Evolutionary conservation across 1,139 yeast species (phyloP), one percentile per base, ranked within the genome.

Genomic region (Spencermartinsiella ligniputridi): DNA sequence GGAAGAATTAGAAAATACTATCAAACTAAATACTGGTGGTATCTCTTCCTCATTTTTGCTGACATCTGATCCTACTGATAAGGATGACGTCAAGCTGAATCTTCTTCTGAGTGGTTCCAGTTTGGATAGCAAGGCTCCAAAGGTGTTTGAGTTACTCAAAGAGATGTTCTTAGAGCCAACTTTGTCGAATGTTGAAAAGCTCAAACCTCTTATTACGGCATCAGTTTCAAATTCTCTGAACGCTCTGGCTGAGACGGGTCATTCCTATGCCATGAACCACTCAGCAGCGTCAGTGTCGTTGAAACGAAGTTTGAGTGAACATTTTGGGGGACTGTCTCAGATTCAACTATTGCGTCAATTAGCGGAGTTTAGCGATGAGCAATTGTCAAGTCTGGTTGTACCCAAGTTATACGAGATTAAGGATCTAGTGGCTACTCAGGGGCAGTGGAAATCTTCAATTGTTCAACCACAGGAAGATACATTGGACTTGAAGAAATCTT

Each of bases 21-120:
- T 94, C 52, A 87, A 83, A 58, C 71, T 82, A 42, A 73, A 76
- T 49, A 89, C 98, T 1, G 98, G 98, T 18, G 97, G 97, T 0
- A 65, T 92, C 16, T 68, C 78, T 1, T 76, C 89, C 20, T 71
- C 76, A 20, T 70, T 81, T 15, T 71, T 75, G 50, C 77, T 80
- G 3, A 72, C 75, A 38, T 71, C 84, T 2, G 73, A 81, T 41
- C 86, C 90, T 2, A 35, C 34, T 13, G 16, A 34, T 1, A 45
- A 37, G 33, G 20, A 42, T 35, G 30, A 39, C 45, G 25, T 46
- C 53, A 39, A 45, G 54, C 63, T 88, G 42, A 75, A 75, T 41
- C 70, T 83, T 46, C 68, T 76, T 18, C 62, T 86, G 35, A 70
- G 78, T 15, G 96, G 96, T 19, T 79, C 83, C 68, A 76, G 95